Evolutionary conservation across 1,139 yeast genomes (phyloP).

Genomic region (Lodderomyces theae): DNA sequence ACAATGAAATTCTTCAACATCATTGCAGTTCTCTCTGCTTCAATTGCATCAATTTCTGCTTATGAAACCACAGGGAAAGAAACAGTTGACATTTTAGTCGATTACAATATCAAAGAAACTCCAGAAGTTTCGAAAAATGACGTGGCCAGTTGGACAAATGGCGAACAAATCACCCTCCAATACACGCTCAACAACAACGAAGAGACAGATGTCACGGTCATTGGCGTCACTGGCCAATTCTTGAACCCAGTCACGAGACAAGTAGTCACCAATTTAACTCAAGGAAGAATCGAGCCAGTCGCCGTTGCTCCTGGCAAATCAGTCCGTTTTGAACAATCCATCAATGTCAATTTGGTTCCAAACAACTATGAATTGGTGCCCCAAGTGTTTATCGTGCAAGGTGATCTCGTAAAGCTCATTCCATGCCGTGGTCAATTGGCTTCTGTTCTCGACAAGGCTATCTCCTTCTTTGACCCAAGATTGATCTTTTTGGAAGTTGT

Average conservation of each 20-base stretch:
- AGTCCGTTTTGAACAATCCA: constrained; percentile 48
- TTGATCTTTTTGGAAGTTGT: constrained; percentile 61
- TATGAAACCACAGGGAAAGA: constrained; percentile 18
- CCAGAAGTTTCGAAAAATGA: constrained; percentile 36
- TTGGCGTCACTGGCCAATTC: constrained; percentile 76
- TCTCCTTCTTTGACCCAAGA: constrained; percentile 73
- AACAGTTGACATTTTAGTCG: constrained; percentile 38
- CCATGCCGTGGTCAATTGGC: constrained; percentile 60
- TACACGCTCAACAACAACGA: constrained; percentile 62
- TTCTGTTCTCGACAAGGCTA: constrained; percentile 58
- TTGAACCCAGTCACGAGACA: constrained; percentile 54
- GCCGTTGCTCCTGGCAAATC: constrained; percentile 49
- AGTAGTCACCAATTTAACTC: constrained; percentile 59
- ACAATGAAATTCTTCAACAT: constrained; percentile 21
- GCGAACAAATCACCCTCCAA: constrained; percentile 52
- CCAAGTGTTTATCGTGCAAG: constrained; percentile 51
- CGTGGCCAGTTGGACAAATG: constrained; percentile 46
- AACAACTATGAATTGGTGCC: constrained; percentile 63
- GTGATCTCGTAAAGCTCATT: constrained; percentile 53
- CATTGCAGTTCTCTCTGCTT: constrained; percentile 18
- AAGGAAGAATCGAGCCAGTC: constrained; percentile 64
- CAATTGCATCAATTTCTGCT: constrained; percentile 18
- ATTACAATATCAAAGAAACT: constrained; percentile 40
- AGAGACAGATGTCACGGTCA: constrained; percentile 47
- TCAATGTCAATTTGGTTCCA: constrained; percentile 57